Percentiles rank a stretch among this genome's conserved stretches.
These are phyloP conservation scores for Xylaria nigripes DNA, from an alignment of 495 filamentous ascomycete species.

Conservation along the genomic window DNA sequence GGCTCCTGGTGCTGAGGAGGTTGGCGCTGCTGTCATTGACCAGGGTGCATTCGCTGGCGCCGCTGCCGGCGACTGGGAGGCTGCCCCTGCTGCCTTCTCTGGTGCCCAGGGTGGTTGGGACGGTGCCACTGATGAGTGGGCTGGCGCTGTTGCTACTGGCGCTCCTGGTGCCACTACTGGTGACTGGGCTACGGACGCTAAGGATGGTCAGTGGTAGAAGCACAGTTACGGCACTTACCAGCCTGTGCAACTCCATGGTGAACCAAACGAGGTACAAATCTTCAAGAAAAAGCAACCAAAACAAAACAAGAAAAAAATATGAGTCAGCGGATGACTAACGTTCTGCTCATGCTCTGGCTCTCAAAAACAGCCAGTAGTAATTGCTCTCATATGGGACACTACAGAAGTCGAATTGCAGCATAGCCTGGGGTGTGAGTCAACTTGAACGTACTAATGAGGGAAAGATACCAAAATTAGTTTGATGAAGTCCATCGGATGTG, in stretches of 20 bases:
- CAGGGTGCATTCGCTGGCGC: conserved; percentile 57
- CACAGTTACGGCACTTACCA: not conserved
- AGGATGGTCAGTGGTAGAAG: conserved; percentile 60
- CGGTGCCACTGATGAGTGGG: conserved; percentile 40
- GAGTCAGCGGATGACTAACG: not conserved
- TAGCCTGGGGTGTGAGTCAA: conserved; percentile 31
- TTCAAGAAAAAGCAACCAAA: not conserved
- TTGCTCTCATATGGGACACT: not conserved
- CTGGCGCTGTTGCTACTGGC: conserved; percentile 33
- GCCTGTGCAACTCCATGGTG: not conserved
- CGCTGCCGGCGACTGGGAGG: conserved; percentile 60
- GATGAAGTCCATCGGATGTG: conserved; percentile 25
- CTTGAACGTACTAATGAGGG: conserved; percentile 86
- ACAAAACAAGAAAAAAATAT: conserved; percentile 1
- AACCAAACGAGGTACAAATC: not conserved
- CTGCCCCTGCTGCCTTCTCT: conserved; percentile 53
- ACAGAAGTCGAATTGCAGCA: conserved; percentile 4
- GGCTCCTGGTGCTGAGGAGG: conserved; percentile 74
- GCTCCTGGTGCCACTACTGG: conserved; percentile 39
- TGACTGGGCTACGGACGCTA: conserved; percentile 61
- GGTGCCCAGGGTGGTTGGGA: conserved; percentile 71
- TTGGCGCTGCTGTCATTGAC: conserved; percentile 69
- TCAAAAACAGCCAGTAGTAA: conserved; percentile 6
- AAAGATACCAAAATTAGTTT: conserved; percentile 67
- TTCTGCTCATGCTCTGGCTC: not conserved